Evolutionary conservation across 805 yeast species (phyloP), one percentile per base, ranked within the genome.

Genomic region (Sugiyamaella lignohabitans): DNA sequence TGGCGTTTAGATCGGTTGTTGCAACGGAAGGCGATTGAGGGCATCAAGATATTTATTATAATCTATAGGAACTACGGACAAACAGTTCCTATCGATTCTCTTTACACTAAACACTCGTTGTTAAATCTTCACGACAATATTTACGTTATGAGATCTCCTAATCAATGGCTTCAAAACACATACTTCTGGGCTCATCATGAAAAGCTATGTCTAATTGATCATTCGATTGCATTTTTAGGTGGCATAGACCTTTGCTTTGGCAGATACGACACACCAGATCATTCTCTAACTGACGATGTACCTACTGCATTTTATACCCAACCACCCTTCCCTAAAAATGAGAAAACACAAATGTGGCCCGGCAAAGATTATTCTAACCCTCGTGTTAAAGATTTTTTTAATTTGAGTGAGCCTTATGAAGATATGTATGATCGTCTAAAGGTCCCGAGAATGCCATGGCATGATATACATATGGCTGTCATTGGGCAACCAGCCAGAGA

Each of bases 101-200:
- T 82, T 48, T 93, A 95, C 80, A 86, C 98, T 0, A 93, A 93
- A 61, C 97, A 93, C 59, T 87, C 97, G 0, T 73, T 93, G 59
- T 72, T 94, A 43, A 87, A 84, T 45, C 69, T 93, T 37, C 88
- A 91, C 64, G 82, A 80, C 21, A 93, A 93, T 60, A 79, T 93
- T 43, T 91, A 86, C 64, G 88, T 91, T 11, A 76, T 93, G 51
- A 77, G 99, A 56, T 89, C 97, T 0, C 99, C 99, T 3, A 89
- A 93, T 57, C 99, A 93, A 63, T 78, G 93, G 62, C 68, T 87
- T 46, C 97, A 93, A 61, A 86, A 87, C 55, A 91, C 96, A 0
- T 84, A 80, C 59, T 94, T 93, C 62, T 93, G 98, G 98, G 98
- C 99, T 0, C 99, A 93, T 68, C 99, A 93, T 68, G 99, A 93